These are phyloP conservation scores for Gossypium davidsonii DNA, from an alignment of 441 rosid species.

Conservation along the genomic window DNA sequence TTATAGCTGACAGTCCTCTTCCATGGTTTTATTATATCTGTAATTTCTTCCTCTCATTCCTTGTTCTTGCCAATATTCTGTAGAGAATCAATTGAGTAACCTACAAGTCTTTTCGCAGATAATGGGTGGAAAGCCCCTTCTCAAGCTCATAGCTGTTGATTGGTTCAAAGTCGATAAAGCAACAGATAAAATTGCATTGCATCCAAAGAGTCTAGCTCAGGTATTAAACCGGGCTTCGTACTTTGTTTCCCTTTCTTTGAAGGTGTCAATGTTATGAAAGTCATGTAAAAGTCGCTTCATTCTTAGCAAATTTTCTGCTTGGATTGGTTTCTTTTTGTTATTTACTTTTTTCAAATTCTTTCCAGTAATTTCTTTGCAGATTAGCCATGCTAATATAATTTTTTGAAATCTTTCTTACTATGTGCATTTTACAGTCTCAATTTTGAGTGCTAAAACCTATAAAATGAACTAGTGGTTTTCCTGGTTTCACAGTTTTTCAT, in stretches of 20 bases:
- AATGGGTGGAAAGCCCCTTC: conserved; percentile 91
- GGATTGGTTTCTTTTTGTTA: background rate
- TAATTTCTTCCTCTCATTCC: background rate
- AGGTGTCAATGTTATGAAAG: background rate
- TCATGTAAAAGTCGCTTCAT: background rate
- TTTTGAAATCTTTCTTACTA: background rate
- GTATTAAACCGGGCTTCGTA: conserved; percentile 30
- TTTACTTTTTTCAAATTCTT: background rate
- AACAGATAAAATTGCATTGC: conserved; percentile 60
- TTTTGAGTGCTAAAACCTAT: conserved; percentile 1
- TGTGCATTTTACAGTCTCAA: background rate
- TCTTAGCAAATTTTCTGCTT: background rate
- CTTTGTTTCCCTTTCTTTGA: background rate
- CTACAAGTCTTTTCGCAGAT: conserved; percentile 37
- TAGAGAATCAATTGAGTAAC: conserved; percentile 3
- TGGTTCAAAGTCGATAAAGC: conserved; percentile 84
- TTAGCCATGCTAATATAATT: background rate
- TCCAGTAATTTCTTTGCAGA: background rate
- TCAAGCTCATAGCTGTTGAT: conserved; percentile 82
- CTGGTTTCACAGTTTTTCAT: background rate
- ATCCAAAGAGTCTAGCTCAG: conserved; percentile 88
- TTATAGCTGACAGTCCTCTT: background rate
- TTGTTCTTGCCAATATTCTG: conserved; percentile 3
- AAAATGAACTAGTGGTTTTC: background rate
- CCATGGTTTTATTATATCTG: background rate